phyloP scores from a whole-genome alignment of 306 rosid genomes.

The Casuarina cunninghamiana region DNA sequence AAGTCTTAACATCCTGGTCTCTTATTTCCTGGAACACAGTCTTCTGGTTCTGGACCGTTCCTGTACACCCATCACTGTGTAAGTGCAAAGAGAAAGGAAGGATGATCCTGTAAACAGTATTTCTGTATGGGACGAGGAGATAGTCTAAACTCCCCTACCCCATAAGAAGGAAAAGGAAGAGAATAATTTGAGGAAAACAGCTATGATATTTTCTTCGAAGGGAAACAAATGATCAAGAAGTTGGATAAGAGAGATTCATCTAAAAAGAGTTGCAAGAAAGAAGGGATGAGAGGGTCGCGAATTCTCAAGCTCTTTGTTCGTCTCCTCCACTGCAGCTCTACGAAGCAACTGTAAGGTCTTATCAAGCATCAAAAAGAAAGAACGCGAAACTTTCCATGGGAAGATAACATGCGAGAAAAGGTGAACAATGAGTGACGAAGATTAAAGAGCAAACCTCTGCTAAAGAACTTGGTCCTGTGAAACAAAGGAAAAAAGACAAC shows the following conservation, averaged over 20 bases:
- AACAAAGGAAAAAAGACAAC: slow-evolving; percentile 52
- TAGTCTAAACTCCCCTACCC: not conserved
- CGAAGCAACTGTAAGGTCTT: not conserved
- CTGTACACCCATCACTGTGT: not conserved
- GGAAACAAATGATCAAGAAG: not conserved
- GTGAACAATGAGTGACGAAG: slow-evolving; percentile 12
- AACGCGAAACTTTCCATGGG: not conserved
- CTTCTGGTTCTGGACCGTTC: not conserved
- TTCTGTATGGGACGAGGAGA: not conserved
- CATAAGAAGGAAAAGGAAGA: not conserved
- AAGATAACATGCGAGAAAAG: not conserved
- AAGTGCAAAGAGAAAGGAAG: not conserved
- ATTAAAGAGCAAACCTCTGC: slow-evolving; percentile 14
- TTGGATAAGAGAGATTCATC: slow-evolving; percentile 19
- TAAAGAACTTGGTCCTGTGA: slow-evolving; percentile 2
- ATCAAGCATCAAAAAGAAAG: not conserved
- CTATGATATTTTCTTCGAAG: too few species aligned
- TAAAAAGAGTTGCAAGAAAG: not conserved
- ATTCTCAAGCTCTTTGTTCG: not conserved
- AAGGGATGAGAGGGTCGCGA: not conserved
- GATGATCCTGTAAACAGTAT: not conserved
- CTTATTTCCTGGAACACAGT: not conserved
- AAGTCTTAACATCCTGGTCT: not conserved
- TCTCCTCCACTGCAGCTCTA: not conserved
- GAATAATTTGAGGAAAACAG: not conserved